Base-by-base conservation (phyloP, 148 eudicot species). In the Vaccinium corymbosum region DNA sequence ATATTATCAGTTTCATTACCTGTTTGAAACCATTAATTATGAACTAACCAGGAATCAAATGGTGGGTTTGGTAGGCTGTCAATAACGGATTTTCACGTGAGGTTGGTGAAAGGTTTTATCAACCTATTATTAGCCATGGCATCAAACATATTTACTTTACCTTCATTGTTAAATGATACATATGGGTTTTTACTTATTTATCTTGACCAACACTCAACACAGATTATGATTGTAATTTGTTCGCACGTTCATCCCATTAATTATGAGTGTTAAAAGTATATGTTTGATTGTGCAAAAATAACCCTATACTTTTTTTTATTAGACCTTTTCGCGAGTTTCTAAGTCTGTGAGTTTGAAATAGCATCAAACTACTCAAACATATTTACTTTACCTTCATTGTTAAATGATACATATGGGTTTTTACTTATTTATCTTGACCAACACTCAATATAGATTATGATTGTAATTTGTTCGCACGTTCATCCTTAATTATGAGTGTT, bases 21-120 rank as follows among this genome's bases (percentile, higher is more conserved):
- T 76, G 35, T 71, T 62, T 35, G 76, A 80, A 82, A 61, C 50
- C 71, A 35, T 42, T 42, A 73, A 52, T 55, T 29, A 81, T 55
- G 75, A 80, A 72, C 82, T 66, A 80, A 82, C 51, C 13, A 86
- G 62, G 72, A 85, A 85, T 81, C 38, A 61, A 77, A 12, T 71
- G 87, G 75, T 80, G 57, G 79, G 71, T 46, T 81, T 84, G 85
- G 87, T 89, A 84, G 88, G 85, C 85, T 85, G 76, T 76, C 59
- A 32, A 38, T 79, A 50, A 85, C 51, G 20, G 46, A 38, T 78
- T 84, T 87, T 76, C 81, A 78, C 86, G 74, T 73, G 82, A 80
- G 86, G 64, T 89, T 86, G 87, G 87, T 86, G 86, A 83, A 82
- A 78, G 76, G 84, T 86, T 80, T 86, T 75, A 83, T 89, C 89